Percentiles rank a stretch among this genome's conserved stretches.
Conservation (phyloP, 306 rosid genomes). For the Cyamopsis tetragonoloba region DNA sequence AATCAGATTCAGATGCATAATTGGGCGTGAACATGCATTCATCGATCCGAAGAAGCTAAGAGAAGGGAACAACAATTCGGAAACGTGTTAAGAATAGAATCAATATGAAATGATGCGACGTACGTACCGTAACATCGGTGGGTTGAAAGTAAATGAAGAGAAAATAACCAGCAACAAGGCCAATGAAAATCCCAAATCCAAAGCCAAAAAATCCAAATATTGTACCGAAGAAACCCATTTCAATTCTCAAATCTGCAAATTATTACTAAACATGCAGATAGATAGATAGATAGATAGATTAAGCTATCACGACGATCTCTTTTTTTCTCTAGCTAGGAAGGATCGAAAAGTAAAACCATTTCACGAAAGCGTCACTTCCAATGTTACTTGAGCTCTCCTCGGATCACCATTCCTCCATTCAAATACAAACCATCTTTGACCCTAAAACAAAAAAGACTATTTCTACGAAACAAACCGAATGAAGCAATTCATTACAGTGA, state of each 20-base stretch:
- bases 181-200: conserved; percentile 74
- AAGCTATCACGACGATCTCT: too few relatives aligned
- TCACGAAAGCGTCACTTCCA: conserved; percentile 9
- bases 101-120: not conserved
- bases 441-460: not conserved
- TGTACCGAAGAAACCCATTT: conserved; percentile 76
- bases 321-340: not conserved
- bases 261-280: too few relatives aligned
- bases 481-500: not conserved
- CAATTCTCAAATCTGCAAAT: conserved; percentile 17
- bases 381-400: conserved; percentile 30
- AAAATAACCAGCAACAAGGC: conserved; percentile 73
- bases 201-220: conserved; percentile 73
- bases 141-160: conserved; percentile 73
- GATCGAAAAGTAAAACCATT: conserved; percentile 21
- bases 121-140: conserved; percentile 54
- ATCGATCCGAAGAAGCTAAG: not conserved
- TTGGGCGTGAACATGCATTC: not conserved
- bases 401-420: conserved; percentile 16
- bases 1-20: not conserved
- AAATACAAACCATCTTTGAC: not conserved
- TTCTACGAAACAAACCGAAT: not conserved
- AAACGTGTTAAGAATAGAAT: not conserved
- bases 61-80: too few relatives aligned
- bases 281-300: too few relatives aligned